A percentile compares a stretch with the other conserved stretches of the same genome.
Evolutionary conservation across 1,139 yeast genomes (phyloP).

Genomic region (Debaryomycetaceae sp.): DNA sequence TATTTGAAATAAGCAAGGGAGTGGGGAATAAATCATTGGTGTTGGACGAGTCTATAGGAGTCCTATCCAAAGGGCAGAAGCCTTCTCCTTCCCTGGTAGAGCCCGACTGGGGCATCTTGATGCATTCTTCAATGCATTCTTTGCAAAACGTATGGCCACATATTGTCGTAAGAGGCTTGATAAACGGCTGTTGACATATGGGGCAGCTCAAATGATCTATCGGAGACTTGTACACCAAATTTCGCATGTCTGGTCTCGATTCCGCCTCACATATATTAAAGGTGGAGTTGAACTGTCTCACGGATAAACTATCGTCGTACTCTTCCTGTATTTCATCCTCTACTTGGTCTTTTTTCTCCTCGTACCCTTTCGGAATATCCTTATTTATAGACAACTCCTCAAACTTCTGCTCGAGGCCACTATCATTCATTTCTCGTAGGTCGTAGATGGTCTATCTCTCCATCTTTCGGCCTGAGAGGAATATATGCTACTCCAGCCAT

Average conservation of each 20-base stretch:
- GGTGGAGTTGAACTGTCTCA: conserved; percentile 12
- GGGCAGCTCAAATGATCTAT: conserved; percentile 59
- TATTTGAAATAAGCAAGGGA: conserved; percentile 57
- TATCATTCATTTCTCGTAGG: background rate
- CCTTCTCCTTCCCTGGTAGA: conserved; percentile 17
- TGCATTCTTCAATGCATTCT: conserved; percentile 48
- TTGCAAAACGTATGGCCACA: conserved; percentile 63
- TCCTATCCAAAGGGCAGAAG: conserved; percentile 64
- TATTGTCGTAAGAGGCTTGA: conserved; percentile 50
- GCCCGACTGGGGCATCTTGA: conserved; percentile 24
- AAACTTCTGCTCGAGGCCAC: background rate
- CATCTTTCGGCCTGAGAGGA: too few species aligned
- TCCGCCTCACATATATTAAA: conserved; percentile 15
- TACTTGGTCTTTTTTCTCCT: background rate
- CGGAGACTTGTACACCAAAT: conserved; percentile 28
- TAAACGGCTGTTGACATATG: conserved; percentile 55
- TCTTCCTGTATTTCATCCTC: background rate
- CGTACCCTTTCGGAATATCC: background rate
- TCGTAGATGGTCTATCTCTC: background rate
- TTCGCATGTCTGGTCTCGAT: conserved; percentile 32
- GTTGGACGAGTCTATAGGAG: conserved; percentile 36
- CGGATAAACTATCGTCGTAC: conserved; percentile 7
- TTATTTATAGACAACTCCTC: background rate
- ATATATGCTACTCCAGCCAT: background rate
- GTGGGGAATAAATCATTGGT: conserved; percentile 54